A percentile compares a stretch with the other conserved stretches of the same genome.
phyloP scores from a whole-genome alignment of 2,329 filamentous ascomycete species.

The Huntiella bhutanensis region DNA sequence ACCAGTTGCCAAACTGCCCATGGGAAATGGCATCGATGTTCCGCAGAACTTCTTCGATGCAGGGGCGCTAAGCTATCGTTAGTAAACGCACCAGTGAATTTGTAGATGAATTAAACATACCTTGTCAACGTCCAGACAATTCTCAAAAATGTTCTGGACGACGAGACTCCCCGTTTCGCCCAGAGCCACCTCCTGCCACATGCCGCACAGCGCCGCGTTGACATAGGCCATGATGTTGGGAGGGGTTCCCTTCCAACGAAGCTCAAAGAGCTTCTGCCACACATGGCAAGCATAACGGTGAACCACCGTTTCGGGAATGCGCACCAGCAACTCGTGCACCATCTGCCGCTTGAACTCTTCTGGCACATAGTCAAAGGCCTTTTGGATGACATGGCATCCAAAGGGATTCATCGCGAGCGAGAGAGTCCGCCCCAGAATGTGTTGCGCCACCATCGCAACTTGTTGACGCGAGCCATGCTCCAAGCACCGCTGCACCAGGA shows the following conservation, averaged over 20 bases:
- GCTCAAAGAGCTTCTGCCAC: constrained; percentile 98
- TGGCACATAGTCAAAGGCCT: constrained; percentile 92
- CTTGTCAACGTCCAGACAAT: constrained; percentile 97
- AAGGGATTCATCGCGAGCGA: constrained; percentile 97
- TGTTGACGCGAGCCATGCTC: constrained; percentile 93
- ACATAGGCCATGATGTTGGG: constrained; percentile 98
- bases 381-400: constrained; percentile 94
- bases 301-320: constrained; percentile 93
- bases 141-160: constrained; percentile 99
- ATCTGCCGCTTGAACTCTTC: constrained; percentile 97
- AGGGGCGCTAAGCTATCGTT: constrained; percentile 49
- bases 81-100: constrained; percentile 12
- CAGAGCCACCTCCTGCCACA: constrained; percentile 97
- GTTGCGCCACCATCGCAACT: constrained; percentile 81
- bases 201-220: constrained; percentile 81
- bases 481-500: constrained; percentile 94
- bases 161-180: constrained; percentile 95
- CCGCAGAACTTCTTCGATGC: constrained; percentile 85
- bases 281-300: constrained; percentile 98
- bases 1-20: constrained; percentile 98
- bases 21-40: constrained; percentile 95
- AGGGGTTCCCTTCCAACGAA: constrained; percentile 85
- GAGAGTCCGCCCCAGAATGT: constrained; percentile 84
- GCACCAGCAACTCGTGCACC: constrained; percentile 90
- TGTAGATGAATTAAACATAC: constrained; percentile 28